Base-by-base conservation (phyloP, 345 rosid species). In the Garcia nutans region DNA sequence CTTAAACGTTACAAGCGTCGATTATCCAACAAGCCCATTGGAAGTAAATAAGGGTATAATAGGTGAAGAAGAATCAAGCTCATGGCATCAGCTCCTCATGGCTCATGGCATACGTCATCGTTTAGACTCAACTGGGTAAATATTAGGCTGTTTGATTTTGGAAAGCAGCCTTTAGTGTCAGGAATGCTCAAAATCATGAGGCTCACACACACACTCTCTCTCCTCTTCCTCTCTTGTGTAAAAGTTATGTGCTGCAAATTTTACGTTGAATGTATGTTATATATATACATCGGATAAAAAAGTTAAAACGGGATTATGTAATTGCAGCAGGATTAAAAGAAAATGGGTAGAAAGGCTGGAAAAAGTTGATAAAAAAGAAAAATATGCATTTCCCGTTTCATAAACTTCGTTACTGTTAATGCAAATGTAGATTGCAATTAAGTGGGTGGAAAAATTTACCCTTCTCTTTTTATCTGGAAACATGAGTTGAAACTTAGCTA, bases 1-100 rank as follows among this genome's bases (percentile, higher is more conserved):
- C 91, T 96, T 59, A 96, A 96, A 73, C 93, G 99, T 61, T 96
- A 96, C 87, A 96, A 89, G 71, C 94, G 99, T 22, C 79, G 98
- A 33, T 82, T 96, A 76, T 80, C 97, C 42, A 87, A 66, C 86
- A 93, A 86, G 72, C 86, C 84, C 1, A 60, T 54, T 2, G 83
- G 76, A 23, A 8, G 50, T 47, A 76, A 76, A 81, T 22, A 89
- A 88, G 61, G 82, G 54, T 77, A 83, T 2, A 28, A 28, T 28
- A 28, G 31, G 31, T 83, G 86, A n/a, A 75, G 83, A n/a, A 78
- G 89, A 37, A 37, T 37, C 79, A 90, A 87, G 79, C 74, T 76
- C 72, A 20, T 70, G 2, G 26, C 76, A 22, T 45, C 72, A 22
- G 74, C 84, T 52, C 44, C 86, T 65, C 74, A 80, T 60, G 70